These are phyloP conservation scores for Coemansia reversa DNA, from an alignment of 192 early-diverging fungal species.

Conservation along the genomic window DNA sequence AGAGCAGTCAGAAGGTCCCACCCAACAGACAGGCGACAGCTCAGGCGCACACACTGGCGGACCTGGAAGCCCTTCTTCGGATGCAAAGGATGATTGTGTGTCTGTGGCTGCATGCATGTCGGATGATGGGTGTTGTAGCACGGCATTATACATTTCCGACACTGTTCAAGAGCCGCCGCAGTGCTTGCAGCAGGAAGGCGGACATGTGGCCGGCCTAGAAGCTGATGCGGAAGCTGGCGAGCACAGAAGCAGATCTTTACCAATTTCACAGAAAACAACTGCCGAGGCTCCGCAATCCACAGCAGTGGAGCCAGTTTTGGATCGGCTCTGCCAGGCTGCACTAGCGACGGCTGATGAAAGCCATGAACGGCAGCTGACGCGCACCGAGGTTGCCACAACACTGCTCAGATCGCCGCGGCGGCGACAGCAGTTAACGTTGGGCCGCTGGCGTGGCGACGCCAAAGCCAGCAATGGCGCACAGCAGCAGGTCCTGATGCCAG, in stretches of 20 bases:
- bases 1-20: constrained; percentile 12
- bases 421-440: constrained; percentile 28
- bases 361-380: background rate
- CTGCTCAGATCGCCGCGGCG: constrained; percentile 7
- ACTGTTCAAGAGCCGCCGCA: constrained; percentile 8
- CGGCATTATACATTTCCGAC: background rate
- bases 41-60: constrained; percentile 14
- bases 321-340: too few species aligned
- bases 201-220: background rate
- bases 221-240: background rate
- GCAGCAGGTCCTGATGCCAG: constrained; percentile 1
- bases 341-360: background rate
- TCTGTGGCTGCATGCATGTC: constrained; percentile 1
- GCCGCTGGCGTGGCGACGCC: constrained; percentile 16
- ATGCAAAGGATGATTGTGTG: constrained; percentile 9
- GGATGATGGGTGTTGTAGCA: background rate
- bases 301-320: background rate
- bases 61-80: background rate
- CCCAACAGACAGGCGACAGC: constrained; percentile 4
- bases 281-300: background rate
- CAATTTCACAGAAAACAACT: background rate
- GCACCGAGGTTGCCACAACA: constrained; percentile 8
- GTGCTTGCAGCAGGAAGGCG: background rate
- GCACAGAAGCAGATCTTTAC: background rate
- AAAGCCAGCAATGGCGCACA: background rate